Evolutionary conservation across 1,139 yeast species (phyloP).

Genomic region (Kluyveromyces sp.): DNA sequence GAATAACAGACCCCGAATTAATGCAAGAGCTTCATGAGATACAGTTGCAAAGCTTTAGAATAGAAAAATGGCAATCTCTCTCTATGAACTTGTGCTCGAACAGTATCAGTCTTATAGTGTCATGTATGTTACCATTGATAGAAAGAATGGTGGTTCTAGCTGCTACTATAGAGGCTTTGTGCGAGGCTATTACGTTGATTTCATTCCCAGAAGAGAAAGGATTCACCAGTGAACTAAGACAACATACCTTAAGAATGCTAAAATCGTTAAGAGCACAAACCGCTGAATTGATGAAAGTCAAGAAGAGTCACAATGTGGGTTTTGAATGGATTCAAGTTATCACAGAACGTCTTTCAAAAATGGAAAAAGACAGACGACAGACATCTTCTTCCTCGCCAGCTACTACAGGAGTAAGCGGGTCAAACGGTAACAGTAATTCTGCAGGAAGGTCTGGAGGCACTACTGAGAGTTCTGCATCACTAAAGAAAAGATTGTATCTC

Average conservation of each 20-base stretch:
- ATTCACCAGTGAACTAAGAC: background rate
- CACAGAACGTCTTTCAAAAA: background rate
- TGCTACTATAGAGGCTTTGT: constrained; percentile 2
- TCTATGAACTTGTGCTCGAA: constrained; percentile 1
- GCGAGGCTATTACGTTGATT: constrained; percentile 3
- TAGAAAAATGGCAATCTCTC: background rate
- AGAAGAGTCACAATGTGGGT: background rate
- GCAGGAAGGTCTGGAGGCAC: background rate
- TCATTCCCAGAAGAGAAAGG: constrained; percentile 3
- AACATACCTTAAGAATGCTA: background rate
- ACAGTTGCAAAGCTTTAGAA: background rate
- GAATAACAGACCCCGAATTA: background rate
- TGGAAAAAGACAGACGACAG: background rate
- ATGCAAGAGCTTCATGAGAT: background rate
- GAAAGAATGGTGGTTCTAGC: constrained; percentile 2
- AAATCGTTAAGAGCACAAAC: background rate
- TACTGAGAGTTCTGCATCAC: background rate
- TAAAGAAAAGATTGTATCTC: background rate
- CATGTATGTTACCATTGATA: constrained; percentile 2
- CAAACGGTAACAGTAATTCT: background rate
- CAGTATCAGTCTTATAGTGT: background rate
- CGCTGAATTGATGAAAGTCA: background rate
- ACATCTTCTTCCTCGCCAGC: background rate
- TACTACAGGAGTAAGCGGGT: background rate
- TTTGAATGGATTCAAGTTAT: background rate